A percentile compares a stretch with the other conserved stretches of the same genome.
Evolutionary conservation across 305 asterid genomes (phyloP).

Genomic region (Fraxinus nigra): DNA sequence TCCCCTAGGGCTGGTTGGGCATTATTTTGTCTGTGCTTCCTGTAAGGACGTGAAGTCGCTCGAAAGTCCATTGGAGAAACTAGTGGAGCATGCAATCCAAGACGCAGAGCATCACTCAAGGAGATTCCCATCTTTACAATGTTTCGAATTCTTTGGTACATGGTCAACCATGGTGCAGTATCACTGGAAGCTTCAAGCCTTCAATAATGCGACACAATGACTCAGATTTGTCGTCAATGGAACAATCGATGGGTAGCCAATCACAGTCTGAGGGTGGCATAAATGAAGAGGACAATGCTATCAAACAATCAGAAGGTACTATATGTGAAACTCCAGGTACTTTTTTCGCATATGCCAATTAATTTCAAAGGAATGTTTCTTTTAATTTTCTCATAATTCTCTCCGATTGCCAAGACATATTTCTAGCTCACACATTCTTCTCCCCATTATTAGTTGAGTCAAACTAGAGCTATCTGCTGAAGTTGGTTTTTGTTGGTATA

Average conservation of each 20-base stretch:
- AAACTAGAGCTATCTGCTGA: not conserved
- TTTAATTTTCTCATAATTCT: not conserved
- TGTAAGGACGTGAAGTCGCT: not conserved
- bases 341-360: not conserved
- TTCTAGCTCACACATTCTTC: not conserved
- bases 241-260: conserved; percentile 39
- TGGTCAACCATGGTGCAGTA: not conserved
- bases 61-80: not conserved
- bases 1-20: not conserved
- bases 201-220: not conserved
- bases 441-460: not conserved
- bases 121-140: not conserved
- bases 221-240: conserved; percentile 16
- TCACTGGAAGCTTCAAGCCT: not conserved
- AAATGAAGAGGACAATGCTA: not conserved
- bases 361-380: not conserved
- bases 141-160: not conserved
- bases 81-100: not conserved
- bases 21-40: not conserved
- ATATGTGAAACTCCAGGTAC: not conserved
- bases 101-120: not conserved
- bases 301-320: not conserved
- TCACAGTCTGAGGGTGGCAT: conserved; percentile 38
- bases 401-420: not conserved
- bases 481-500: not conserved